Evolutionary conservation across 192 early-diverging fungal species (phyloP).

Genomic region (Backusella australiensis): DNA sequence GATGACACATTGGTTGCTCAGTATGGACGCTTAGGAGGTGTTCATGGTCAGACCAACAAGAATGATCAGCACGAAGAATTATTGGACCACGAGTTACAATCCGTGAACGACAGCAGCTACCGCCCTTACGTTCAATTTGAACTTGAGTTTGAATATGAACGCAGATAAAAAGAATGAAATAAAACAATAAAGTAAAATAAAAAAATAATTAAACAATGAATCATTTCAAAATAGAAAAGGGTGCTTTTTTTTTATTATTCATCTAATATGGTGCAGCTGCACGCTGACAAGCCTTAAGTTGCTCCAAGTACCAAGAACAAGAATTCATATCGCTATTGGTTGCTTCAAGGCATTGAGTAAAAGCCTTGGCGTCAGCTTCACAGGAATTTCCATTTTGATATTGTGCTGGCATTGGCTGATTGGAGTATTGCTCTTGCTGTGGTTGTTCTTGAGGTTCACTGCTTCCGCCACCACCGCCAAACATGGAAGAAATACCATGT

Average conservation of each 20-base stretch:
- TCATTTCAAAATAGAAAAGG: neutral
- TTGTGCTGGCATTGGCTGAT: conserved; percentile 27
- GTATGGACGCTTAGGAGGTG: conserved; percentile 84
- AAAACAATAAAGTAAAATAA: neutral
- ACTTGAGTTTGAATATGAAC: conserved; percentile 51
- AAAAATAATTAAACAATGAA: neutral
- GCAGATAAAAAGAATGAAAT: conserved; percentile 2
- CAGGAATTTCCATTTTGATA: conserved; percentile 40
- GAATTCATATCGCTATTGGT: conserved; percentile 75
- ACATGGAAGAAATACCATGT: conserved; percentile 39
- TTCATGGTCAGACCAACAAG: conserved; percentile 36
- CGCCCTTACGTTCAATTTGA: conserved; percentile 86
- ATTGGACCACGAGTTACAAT: conserved; percentile 81
- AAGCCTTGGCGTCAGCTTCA: conserved; percentile 76
- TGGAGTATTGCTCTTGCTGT: conserved; percentile 38
- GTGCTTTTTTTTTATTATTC: neutral
- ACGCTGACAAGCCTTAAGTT: conserved; percentile 87
- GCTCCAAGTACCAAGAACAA: conserved; percentile 91
- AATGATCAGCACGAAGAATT: conserved; percentile 60
- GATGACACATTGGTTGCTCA: conserved; percentile 72
- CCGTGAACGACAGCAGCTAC: conserved; percentile 85
- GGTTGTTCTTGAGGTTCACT: conserved; percentile 34
- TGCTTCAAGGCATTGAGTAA: conserved; percentile 82
- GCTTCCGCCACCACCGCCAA: conserved; percentile 28
- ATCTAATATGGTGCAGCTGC: conserved; percentile 43